Base-by-base conservation (phyloP, 1,139 yeast species). In the Protomyces macrosporus region DNA sequence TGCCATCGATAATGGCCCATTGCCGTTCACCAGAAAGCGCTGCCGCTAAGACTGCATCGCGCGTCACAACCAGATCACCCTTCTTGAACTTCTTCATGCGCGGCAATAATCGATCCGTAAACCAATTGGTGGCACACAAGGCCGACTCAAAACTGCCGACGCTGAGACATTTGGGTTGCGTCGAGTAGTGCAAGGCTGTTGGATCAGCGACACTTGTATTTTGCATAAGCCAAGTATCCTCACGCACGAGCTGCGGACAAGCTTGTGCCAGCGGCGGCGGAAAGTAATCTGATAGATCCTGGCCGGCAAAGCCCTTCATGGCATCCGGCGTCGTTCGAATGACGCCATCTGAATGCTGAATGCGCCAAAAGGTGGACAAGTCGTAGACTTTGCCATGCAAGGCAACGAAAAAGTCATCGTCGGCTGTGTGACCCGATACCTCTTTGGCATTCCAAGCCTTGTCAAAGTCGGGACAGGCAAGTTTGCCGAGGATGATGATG, bases 311-410 rank as follows among this genome's bases (percentile, higher is more conserved):
- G 33, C 69, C 70, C 66, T 76, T 60, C 79, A 77, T 77, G 23
- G 53, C 55, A 10, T 74, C 58, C 0, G 72, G 64, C 0, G 74
- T 69, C 1, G 78, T 75, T 37, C 69, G 63, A 66, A 71, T 68
- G 3, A 72, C 73, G 34, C 69, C 72, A 63, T 77, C 80, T 1
- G 79, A 75, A 63, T 77, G 79, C 71, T 77, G 79, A 39, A 69
- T 65, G 45, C 66, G 71, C 72, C 76, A 77, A 66, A 77, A 77
- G 66, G 74, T 74, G 16, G 79, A 72, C 57, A 77, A 69, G 60
- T 77, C 80, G 66, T 77, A 77, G 3, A 77, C 80, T 16, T 70
- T 70, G 14, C 80, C 80, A 51, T 72, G 77, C 35, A 77, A 71
- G 1, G 76, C 73, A 10, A 75, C 80, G 60, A 70, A 77, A 64